These are phyloP conservation scores for Globisporangium irregulare DNA, from an alignment of 352 stramenopile genomes.

Conservation along the genomic window DNA sequence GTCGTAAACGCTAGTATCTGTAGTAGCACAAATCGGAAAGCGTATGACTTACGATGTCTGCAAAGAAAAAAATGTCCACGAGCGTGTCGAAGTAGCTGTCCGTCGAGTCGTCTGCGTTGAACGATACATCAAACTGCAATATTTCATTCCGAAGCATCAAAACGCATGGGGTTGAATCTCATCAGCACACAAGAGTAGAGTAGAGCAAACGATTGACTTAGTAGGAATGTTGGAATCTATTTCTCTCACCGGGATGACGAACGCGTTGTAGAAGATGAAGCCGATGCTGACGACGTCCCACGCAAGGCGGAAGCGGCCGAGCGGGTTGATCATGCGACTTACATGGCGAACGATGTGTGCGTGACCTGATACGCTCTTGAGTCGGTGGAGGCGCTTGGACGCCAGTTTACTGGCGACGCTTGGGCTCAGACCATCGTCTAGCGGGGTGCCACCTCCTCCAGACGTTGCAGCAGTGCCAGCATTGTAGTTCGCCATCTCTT, in stretches of 20 bases:
- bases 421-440: neutral
- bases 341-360: slow-evolving; percentile 24
- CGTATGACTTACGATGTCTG: slow-evolving; percentile 51
- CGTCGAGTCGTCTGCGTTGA: slow-evolving; percentile 25
- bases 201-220: no score
- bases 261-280: slow-evolving; percentile 78
- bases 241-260: slow-evolving; percentile 49
- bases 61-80: slow-evolving; percentile 57
- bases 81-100: slow-evolving; percentile 46
- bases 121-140: slow-evolving; percentile 60
- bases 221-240: no score
- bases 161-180: neutral
- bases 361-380: slow-evolving; percentile 31
- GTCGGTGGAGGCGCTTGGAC: slow-evolving; percentile 23
- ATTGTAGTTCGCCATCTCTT: neutral
- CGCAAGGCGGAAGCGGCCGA: slow-evolving; percentile 48
- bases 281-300: slow-evolving; percentile 68
- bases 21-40: neutral
- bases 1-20: neutral
- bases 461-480: no score
- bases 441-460: neutral
- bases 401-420: slow-evolving; percentile 8
- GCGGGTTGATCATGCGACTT: slow-evolving; percentile 53
- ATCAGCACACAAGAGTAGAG: no score
- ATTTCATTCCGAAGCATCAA: neutral